Percentiles rank a stretch among this genome's conserved stretches.
These are phyloP conservation scores for Telopea speciosissima DNA, from an alignment of 177 flowering plant species.

Conservation along the genomic window DNA sequence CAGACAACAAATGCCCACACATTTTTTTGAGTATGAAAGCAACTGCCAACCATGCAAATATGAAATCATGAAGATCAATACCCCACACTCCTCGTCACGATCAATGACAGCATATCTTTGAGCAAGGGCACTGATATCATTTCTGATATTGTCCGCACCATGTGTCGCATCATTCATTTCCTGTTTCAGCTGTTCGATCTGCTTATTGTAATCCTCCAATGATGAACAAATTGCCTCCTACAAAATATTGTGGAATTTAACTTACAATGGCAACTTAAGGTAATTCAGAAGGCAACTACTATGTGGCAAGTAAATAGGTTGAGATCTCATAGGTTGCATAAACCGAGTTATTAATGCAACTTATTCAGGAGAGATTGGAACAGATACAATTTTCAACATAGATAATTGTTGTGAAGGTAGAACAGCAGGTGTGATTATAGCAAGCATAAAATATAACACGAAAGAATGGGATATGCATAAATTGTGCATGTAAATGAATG, in stretches of 20 bases:
- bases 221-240: conserved; percentile 99
- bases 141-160: conserved; percentile 97
- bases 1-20: not conserved
- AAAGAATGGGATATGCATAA: no score
- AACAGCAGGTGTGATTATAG: not conserved
- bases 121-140: conserved; percentile 93
- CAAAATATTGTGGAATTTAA: conserved; percentile 7
- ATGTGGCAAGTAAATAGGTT: not conserved
- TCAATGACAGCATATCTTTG: conserved; percentile 93
- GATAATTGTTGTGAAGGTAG: not conserved
- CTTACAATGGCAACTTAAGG: not conserved
- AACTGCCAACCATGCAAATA: not conserved
- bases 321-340: not conserved
- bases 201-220: conserved; percentile 96
- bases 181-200: conserved; percentile 85
- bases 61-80: conserved; percentile 29
- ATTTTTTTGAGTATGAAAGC: not conserved
- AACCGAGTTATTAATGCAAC: not conserved
- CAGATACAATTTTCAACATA: not conserved
- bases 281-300: not conserved
- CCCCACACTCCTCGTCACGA: conserved; percentile 98
- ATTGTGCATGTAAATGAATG: no score
- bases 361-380: not conserved
- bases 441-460: not conserved
- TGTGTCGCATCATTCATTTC: conserved; percentile 99